Base-by-base conservation (phyloP, 2,329 filamentous ascomycete genomes). In the Biscogniauxia sp. region DNA sequence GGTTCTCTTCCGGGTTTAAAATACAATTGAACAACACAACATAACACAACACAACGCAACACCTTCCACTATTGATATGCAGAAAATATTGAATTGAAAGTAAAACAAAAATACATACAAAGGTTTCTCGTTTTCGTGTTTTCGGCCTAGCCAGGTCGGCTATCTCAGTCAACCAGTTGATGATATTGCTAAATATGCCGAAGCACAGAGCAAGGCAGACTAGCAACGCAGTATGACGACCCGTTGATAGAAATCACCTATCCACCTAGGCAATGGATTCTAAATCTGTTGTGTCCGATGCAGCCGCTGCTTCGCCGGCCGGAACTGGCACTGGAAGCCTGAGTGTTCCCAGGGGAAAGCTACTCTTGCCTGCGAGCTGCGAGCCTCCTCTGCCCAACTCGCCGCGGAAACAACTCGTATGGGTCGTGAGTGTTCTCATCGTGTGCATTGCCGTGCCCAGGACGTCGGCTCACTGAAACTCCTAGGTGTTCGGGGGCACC, bases 401-500 rank as follows among this genome's bases (percentile, higher is more conserved):
- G 60, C 87, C 89, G 11, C 81, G 86, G 1, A 89, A 88, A 73
- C 90, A 89, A 73, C 85, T 93, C 64, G 89, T 94, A 78, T 98
- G 94, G 94, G 87, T 98, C 73, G 92, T 95, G 81, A 73, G 87
- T 80, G 45, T 20, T 50, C 58, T 58, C 53, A 32, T 60, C 51
- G 53, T 53, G 17, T 55, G 61, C 59, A 11, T 32, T 51, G 25
- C 45, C 41, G 57, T 61, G 28, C 54, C 25, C 17, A 20, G n/a
- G 7, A 15, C 20, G 45, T 41, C 54, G 26, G 55, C 57, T 62
- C 23, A 64, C 64, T 53, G 15, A 56, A 28, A 20, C 45, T 61
- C 15, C 50, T 62, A 93, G 92, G 82, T 98, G 58, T 99, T 97
- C 76, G 95, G 95, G 54, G 93, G 92, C 54, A 97, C 93, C n/a